Evolutionary conservation across 495 filamentous ascomycete species (phyloP), one percentile per base, ranked within the genome.

Genomic region (Penicillium verhagenii): DNA sequence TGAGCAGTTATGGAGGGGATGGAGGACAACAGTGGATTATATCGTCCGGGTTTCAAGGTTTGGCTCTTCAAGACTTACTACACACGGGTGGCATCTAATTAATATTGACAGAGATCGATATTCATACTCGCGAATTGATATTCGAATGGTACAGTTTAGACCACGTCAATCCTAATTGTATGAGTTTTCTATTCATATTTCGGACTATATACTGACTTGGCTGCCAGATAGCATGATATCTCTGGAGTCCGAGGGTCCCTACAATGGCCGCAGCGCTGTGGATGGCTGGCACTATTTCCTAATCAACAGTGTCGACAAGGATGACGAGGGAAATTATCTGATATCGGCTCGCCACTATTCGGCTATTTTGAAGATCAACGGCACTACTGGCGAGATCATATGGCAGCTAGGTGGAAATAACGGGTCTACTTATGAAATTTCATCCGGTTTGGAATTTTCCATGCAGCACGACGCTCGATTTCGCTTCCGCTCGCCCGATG

Each of bases 311-410:
- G 42, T 68, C 4, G 65, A 68, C 19, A 68, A 68, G 47, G 53
- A 56, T 37, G 44, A 21, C 2, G 24, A 58, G 6, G 78, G 79
- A 2, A 72, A 80, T 58, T 83, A 81, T 52, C 59, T 83, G 0
- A 62, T 83, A 23, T 81, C 79, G 0, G 68, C 74, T 9, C 72
- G 80, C 6, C 72, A 81, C 52, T 68, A 68, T 1, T 72, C 69
- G 56, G 61, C 70, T 31, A 71, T 83, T 20, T 77, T 72, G 63
- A 74, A 75, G 50, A 74, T 83, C 57, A 76, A 73, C 33, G 77
- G 77, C n/a, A 75, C 68, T 25, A 68, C 76, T 46, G 79, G 80
- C 11, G 58, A 59, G 5, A 70, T 82, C 33, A 72, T 80, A 35
- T 83, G 80, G 80, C 71, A 70, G 16, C 58, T 83, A 47, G 66